A percentile compares a stretch with the other conserved stretches of the same genome.
Evolutionary conservation across 2,329 filamentous ascomycete genomes (phyloP).

Genomic region (Hymenoscyphus infarciens): DNA sequence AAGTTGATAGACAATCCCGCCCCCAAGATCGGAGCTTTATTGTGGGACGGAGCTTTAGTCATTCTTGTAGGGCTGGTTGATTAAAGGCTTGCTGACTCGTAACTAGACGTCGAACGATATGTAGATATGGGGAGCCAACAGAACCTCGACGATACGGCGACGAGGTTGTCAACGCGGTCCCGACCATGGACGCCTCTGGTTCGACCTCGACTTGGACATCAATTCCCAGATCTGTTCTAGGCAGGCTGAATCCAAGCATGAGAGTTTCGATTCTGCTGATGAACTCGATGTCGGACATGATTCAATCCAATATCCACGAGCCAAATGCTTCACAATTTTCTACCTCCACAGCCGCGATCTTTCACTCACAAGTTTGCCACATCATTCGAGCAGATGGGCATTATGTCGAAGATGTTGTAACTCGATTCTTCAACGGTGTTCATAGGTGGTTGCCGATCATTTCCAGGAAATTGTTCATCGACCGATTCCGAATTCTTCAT

Average conservation of each 20-base stretch:
- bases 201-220: conserved; percentile 19
- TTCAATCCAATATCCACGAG: conserved; percentile 14
- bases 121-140: conserved; percentile 21
- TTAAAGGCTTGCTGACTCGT: background rate
- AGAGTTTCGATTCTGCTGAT: conserved; percentile 22
- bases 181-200: conserved; percentile 6
- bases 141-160: conserved; percentile 17
- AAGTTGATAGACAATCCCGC: conserved; percentile 8
- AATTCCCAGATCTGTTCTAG: conserved; percentile 16
- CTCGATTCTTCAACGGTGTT: conserved; percentile 22
- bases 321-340: conserved; percentile 6
- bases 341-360: conserved; percentile 15
- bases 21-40: background rate
- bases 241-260: conserved; percentile 17
- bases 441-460: conserved; percentile 27
- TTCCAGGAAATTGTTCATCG: conserved; percentile 23
- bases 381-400: conserved; percentile 21
- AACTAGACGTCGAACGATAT: conserved; percentile 20
- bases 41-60: background rate
- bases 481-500: conserved; percentile 15
- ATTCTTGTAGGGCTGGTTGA: background rate
- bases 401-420: conserved; percentile 20
- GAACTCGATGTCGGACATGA: conserved; percentile 23
- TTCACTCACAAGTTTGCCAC: conserved; percentile 20
- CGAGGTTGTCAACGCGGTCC: conserved; percentile 11